Evolutionary conservation across 108 stramenopile species (phyloP), one percentile per base, ranked within the genome.

Genomic region (Skeletonema tropicum): DNA sequence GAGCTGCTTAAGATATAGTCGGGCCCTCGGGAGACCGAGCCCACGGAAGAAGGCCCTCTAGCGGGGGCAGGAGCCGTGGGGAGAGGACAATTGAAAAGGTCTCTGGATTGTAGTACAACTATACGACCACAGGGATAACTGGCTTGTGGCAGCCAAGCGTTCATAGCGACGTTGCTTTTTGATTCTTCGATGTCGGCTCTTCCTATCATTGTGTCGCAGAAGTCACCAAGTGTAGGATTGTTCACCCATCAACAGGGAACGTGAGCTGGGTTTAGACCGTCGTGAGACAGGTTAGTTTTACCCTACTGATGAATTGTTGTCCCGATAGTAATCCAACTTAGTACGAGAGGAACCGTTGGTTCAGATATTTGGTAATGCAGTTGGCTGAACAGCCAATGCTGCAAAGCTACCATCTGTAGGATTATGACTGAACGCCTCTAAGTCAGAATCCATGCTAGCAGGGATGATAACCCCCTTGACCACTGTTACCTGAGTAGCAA

Each of bases 291-390:
- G 89, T 94, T 93, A 93, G 93, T 93, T 92, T 91, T 96, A 92
- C 91, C 92, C 92, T 95, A 88, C 91, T 93, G 90, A 90, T 90
- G 87, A 87, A 60, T 77, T 58, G 92, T 91, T 93, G 93, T 89
- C 89, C 90, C 86, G 80, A 93, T 90, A 94, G 93, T 94, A 97
- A 94, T 97, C 91, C 91, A 97, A 93, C 92, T 97, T 97, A 94
- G 96, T 97, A 94, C 96, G 92, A 97, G 96, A 97, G 94, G 96
- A 97, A 97, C 92, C 94, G 92, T 94, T 96, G 96, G 92, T 93
- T 94, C 92, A 86, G 93, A 94, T 92, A 94, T 83, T 96, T 94
- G 96, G 94, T 94, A 90, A 92, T 87, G 88, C 86, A 83, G 90
- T 91, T 94, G 89, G 89, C 84, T 91, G 90, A 90, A 86, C 67